Conservation (phyloP, 352 stramenopile genomes). For the Phytophthora lateralis region DNA sequence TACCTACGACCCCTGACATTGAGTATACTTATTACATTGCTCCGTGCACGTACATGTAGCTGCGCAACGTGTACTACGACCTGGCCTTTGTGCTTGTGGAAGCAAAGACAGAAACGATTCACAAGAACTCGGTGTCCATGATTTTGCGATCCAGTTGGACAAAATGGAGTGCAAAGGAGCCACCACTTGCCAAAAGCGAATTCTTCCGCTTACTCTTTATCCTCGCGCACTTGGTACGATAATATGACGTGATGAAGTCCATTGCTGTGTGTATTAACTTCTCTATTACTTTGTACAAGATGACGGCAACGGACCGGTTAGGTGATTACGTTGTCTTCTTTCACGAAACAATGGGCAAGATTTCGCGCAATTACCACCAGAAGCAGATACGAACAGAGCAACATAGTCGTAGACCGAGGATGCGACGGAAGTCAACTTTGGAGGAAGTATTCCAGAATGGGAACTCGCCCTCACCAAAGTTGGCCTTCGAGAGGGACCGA, state of each 20-base stretch:
- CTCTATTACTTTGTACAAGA: conserved; percentile 35
- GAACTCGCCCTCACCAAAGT: conserved; percentile 7
- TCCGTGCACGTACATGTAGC: conserved; percentile 35
- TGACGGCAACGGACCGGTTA: conserved; percentile 70
- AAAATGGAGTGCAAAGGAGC: conserved; percentile 69
- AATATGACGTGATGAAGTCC: background rate
- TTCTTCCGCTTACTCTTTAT: conserved; percentile 76
- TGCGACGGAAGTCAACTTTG: conserved; percentile 38
- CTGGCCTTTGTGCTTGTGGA: conserved; percentile 75
- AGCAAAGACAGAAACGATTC: conserved; percentile 75
- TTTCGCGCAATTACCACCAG: conserved; percentile 50
- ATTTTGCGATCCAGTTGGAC: conserved; percentile 70
- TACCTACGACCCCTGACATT: background rate
- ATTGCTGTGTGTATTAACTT: conserved; percentile 4
- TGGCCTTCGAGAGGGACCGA: conserved; percentile 22
- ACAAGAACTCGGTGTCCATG: conserved; percentile 84
- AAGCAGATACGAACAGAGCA: conserved; percentile 39
- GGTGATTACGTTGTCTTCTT: conserved; percentile 81
- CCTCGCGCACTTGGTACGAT: conserved; percentile 69
- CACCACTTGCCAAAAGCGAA: conserved; percentile 56
- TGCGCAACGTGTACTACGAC: conserved; percentile 73
- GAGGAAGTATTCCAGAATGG: conserved; percentile 31
- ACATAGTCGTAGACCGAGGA: conserved; percentile 25
- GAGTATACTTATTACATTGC: background rate
- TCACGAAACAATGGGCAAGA: conserved; percentile 67